Evolutionary conservation across 2,329 filamentous ascomycete genomes (phyloP), one percentile per base, ranked within the genome.

Genomic region (Beauveria sp.): DNA sequence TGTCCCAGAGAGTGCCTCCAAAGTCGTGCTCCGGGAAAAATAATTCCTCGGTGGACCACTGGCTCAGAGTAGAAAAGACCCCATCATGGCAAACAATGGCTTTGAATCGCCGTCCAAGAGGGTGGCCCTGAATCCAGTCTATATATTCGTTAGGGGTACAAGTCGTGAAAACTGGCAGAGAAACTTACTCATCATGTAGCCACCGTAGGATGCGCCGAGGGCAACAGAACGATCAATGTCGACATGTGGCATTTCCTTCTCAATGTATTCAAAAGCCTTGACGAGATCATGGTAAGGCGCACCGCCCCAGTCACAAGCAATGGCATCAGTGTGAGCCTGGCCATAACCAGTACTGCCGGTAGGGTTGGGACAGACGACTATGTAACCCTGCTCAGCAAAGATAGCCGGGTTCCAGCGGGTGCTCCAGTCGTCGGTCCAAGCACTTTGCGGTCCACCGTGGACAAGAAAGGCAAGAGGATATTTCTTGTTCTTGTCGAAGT

Each of bases 81-180:
- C 92, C 92, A 67, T 96, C 91, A 71, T 96, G 92, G 68, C 87
- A 92, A 30, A 96, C 91, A 4, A 97, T 81, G 0, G 91, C 91
- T 73, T 91, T 91, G 82, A 97, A 96, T 66, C 88, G 86, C 30
- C 90, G 86, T 22, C 91, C 92, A 0, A 97, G 81, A 1, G 85
- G 81, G 65, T 95, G 89, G 8, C 93, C 93, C 74, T 96, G 91
- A 67, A 96, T 91, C 92, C 93, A 96, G 72, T 96, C 81, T 81
- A 42, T 63, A 3, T 24, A n/a, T 14, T 12, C 9, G 43, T 62
- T 53, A 62, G 55, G 22, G 2, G 12, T 30, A 45, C 2, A n/a
- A 43, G 22, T 5, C 26, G 4, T 47, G 10, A 18, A 14, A 18
- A 18, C 10, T 26, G n/a, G 7, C 14, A 47, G n/a, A 24, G 24